Evolutionary conservation across 2,329 filamentous ascomycete genomes (phyloP), one percentile per base, ranked within the genome.

Genomic region (Colletotrichum lupini): DNA sequence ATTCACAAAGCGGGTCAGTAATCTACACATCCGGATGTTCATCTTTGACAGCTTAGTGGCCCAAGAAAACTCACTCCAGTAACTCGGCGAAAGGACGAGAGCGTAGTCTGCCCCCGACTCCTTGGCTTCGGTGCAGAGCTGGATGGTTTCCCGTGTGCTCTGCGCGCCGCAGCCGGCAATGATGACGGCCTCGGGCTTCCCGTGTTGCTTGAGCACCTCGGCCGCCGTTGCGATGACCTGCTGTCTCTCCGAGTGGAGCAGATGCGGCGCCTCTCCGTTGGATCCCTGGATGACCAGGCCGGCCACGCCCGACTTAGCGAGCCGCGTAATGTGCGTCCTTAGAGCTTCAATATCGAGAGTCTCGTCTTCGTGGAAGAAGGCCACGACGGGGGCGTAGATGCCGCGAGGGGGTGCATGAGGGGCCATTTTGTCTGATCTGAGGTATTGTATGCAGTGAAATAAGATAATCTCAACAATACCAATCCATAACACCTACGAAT

Each of bases 131-230:
- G 79, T 77, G 66, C 91, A 86, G 73, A 87, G 87, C 79, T 92
- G 88, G 1, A 92, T 84, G 3, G 89, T 89, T 80, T 93, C 91
- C 74, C 86, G 86, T 1, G 90, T 92, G 22, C 90, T 92, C 80
- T 93, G 91, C 0, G 88, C 90, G 22, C 90, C 87, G 5, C 91
- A 89, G 46, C 92, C 92, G 3, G 89, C 90, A 84, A 92, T 91
- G 77, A 92, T 84, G 0, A 85, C 85, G 58, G 84, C 83, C 14
- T 81, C 72, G 26, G 89, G 89, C 0, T 86, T 84, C 0, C 87
- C 87, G 0, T 81, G 75, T 67, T 85, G 83, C 37, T 77, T 77
- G 12, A 88, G 85, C 22, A 87, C 86, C 32, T 79, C 74, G 46
- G 90, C 84, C 59, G 91, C 91, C 5, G 88, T 83, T 28, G 82